Conservation (phyloP, 2,329 filamentous ascomycete species). For the Metarhizium humberi region DNA sequence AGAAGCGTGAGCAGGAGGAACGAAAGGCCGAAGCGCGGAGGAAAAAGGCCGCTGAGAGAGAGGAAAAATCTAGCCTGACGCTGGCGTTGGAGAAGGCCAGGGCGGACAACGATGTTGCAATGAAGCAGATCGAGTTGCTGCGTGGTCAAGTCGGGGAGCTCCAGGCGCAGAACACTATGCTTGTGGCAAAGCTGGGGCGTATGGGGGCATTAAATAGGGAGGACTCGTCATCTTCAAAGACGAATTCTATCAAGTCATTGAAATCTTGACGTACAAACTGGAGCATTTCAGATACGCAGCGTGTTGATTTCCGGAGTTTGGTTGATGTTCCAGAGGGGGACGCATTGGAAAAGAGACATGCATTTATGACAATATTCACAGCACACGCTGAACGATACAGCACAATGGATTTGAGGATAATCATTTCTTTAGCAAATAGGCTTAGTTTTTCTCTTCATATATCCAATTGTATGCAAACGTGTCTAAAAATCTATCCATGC, state of each 20-base stretch:
- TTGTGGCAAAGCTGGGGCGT: slow-evolving; percentile 45
- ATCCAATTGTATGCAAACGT: not conserved
- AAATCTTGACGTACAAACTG: not conserved
- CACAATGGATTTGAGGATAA: not conserved
- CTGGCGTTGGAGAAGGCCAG: slow-evolving; percentile 43
- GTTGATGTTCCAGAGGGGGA: not conserved
- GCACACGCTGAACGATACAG: not conserved
- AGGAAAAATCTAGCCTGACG: slow-evolving; percentile 38
- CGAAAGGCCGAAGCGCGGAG: slow-evolving; percentile 45
- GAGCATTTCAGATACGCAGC: not conserved
- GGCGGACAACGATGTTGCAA: slow-evolving; percentile 42
- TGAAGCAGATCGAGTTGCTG: slow-evolving; percentile 45
- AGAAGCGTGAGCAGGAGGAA: slow-evolving; percentile 53
- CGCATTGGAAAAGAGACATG: not conserved
- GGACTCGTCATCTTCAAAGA: slow-evolving; percentile 2
- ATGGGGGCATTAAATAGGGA: slow-evolving; percentile 26
- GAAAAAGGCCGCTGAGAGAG: slow-evolving; percentile 42
- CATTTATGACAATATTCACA: not conserved
- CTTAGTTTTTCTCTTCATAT: not conserved
- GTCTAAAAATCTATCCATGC: slow-evolving; percentile 2
- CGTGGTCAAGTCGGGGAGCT: slow-evolving; percentile 45
- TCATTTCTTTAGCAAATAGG: not conserved
- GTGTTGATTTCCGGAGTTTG: not conserved
- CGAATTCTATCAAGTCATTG: slow-evolving; percentile 2
- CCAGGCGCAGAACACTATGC: slow-evolving; percentile 50